These are phyloP conservation scores for Escovopsis sp. DNA, from an alignment of 2,329 filamentous ascomycete species.

Conservation along the genomic window DNA sequence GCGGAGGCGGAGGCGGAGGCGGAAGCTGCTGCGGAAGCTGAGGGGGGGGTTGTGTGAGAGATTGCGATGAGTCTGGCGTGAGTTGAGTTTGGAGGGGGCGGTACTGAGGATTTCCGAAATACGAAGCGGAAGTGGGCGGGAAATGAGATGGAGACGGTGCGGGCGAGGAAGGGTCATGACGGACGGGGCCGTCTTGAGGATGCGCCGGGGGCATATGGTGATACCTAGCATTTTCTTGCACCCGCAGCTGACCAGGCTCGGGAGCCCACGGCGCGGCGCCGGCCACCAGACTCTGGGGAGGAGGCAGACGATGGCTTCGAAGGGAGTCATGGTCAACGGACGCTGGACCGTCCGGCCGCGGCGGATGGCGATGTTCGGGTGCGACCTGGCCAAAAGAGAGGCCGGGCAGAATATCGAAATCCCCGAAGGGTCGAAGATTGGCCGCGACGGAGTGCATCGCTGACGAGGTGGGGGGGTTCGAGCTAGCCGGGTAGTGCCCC, in stretches of 20 bases:
- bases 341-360: slow-evolving; percentile 10
- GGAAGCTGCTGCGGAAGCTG: too few relatives aligned
- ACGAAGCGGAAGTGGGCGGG: not conserved
- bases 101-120: not conserved
- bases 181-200: not conserved
- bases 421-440: slow-evolving; percentile 7
- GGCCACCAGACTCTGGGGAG: slow-evolving; percentile 11
- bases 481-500: slow-evolving; percentile 4
- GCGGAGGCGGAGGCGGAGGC: not conserved
- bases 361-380: slow-evolving; percentile 8
- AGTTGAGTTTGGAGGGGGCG: not conserved
- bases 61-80: not conserved
- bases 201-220: not conserved
- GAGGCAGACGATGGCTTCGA: slow-evolving; percentile 13
- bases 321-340: slow-evolving; percentile 10
- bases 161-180: not conserved
- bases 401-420: slow-evolving; percentile 11
- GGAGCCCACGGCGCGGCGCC: slow-evolving; percentile 7
- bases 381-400: slow-evolving; percentile 10
- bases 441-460: slow-evolving; percentile 10
- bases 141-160: not conserved
- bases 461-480: slow-evolving; percentile 6
- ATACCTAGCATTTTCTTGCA: slow-evolving; percentile 5
- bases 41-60: too few relatives aligned
- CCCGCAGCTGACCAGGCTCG: slow-evolving; percentile 3